Evolutionary conservation across 306 rosid species (phyloP), one percentile per base, ranked within the genome.

Genomic region (Rosa multiflora): DNA sequence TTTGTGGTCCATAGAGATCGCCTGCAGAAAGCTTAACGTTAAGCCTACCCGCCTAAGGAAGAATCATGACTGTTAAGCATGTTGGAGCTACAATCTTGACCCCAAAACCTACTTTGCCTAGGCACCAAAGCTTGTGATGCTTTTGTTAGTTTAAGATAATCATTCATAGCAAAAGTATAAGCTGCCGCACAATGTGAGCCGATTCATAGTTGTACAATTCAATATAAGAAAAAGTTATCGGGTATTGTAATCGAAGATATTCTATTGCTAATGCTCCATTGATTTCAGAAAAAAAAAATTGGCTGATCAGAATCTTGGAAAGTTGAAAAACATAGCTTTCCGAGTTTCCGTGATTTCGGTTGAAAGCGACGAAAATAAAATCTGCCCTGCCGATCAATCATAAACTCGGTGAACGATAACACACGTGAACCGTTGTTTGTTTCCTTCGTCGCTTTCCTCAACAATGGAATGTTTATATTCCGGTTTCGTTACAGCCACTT

Each of bases 301-400:
- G 48, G 69, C 63, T 15, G 26, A 80, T 76, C 15, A 74, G 82
- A 80, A 80, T 84, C 84, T 84, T 77, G 35, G 52, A 80, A 80
- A 79, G 80, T 74, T 3, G 26, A 69, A 61, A 58, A 61, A 26
- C 67, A 26, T 12, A 26, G 39, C 39, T 10, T 59, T 59, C 17
- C 37, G 37, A 23, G 67, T 10, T 59, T 59, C 17, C 37, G 37
- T 59, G 67, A 62, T 29, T 86, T 72, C 73, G 14, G 87, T 67
- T n/a, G 68, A 20, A 47, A 67, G 63, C 8, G 39, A 62, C 68
- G 14, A 64, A 72, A 52, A 71, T 40, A 48, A 37, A 63, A 42
- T 44, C 3, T 48, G 80, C 23, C 64, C 42, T 64, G 49, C 10
- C 78, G 72, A 53, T 79, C 68, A 71, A 63, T 32, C 83, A 39